Evolutionary conservation across 371 early-diverging fungal genomes (phyloP), one percentile per base, ranked within the genome.

Genomic region (Mucor irregularis): DNA sequence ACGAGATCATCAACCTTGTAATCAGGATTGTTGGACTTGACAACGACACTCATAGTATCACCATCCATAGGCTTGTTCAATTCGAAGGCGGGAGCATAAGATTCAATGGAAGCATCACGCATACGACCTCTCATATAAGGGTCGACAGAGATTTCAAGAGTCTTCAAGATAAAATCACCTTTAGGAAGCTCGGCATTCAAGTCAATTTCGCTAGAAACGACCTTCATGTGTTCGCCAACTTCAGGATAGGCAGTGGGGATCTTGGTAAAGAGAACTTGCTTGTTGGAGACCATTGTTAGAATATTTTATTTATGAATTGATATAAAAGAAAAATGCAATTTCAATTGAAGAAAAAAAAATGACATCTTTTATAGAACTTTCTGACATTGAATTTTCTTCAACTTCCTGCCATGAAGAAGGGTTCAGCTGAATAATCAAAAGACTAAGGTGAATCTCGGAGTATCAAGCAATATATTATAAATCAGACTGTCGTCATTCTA

Each of bases 71-170:
- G 81, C 56, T 84, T 49, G 52, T 81, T 81, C 21, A 87, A 35
- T 25, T 62, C 56, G 58, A 86, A 90, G 0, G 82, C 69, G 14
- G 85, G 60, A 9, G 68, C 55, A 46, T 81, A 79, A 21, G 87
- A 85, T 34, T 80, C 58, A 24, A 61, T 61, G 1, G 64, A 47
- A 6, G 70, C 7, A 42, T 68, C 68, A 57, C 85, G 66, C 89
- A 91, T 89, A 45, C 83, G 76, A 16, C 84, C 85, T 56, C 89
- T 86, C 76, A 85, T 78, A 42, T 82, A 74, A 21, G 73, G 71
- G 51, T 78, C 74, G 5, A 74, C 69, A 14, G 72, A 67, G 29
- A 78, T 60, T 16, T 61, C 69, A 2, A 75, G 66, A 13, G 55
- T 69, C 59, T 86, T 82, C 14, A 88, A 21, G 4, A 88, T 62